Conservation (phyloP, 306 rosid species). For the Malus sieversii region DNA sequence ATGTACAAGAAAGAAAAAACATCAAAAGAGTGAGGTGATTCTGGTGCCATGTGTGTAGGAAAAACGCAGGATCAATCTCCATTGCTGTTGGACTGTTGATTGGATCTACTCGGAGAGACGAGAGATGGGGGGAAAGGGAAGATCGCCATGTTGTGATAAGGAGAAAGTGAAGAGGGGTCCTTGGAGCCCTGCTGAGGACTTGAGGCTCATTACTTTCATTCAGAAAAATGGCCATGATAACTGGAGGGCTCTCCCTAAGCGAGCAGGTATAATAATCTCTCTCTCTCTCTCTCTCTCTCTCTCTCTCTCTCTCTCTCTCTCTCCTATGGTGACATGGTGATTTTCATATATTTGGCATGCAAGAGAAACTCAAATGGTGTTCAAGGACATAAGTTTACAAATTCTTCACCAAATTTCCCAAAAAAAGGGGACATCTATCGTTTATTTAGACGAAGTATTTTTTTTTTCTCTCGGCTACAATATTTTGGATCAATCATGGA, state of each 20-base stretch:
- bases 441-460: not conserved
- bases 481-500: not conserved
- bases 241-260: slow-evolving; percentile 93
- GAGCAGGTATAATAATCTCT: slow-evolving; percentile 57
- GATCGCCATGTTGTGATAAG: slow-evolving; percentile 94
- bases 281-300: not conserved
- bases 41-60: not conserved
- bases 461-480: not conserved
- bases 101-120: not conserved
- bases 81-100: not conserved
- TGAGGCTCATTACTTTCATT: slow-evolving; percentile 72
- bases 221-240: slow-evolving; percentile 91
- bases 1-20: not conserved
- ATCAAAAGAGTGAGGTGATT: not conserved
- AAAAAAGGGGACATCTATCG: not conserved
- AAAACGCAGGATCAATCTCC: not conserved
- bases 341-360: not conserved
- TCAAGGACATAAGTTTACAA: not conserved
- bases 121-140: slow-evolving; percentile 88
- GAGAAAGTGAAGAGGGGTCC: slow-evolving; percentile 88
- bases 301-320: slow-evolving; percentile 4
- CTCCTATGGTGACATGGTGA: not conserved
- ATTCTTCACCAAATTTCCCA: not conserved
- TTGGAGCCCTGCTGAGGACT: slow-evolving; percentile 87
- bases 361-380: not conserved